Evolutionary conservation across 192 early-diverging fungal genomes (phyloP), one percentile per base, ranked within the genome.

Genomic region (Backusella macrospora): DNA sequence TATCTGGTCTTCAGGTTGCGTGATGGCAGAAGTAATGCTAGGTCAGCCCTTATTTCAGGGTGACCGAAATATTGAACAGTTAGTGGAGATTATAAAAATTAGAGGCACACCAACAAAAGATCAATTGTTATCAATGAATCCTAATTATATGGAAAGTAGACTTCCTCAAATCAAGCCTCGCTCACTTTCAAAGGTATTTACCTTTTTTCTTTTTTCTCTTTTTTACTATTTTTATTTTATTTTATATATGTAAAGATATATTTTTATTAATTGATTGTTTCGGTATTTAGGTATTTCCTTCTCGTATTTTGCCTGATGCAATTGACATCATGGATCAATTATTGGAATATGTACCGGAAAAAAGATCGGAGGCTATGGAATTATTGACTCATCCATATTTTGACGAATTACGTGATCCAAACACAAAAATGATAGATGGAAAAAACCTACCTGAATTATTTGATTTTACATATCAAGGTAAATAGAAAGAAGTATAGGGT

Each of bases 81-180:
- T 99, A 37, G 98, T 99, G 14, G 96, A 99, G 84, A 99, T 99
- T 75, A 99, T 99, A 86, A 99, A 99, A 84, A 92, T 98, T 16
- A 86, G 98, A n/a, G 98, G 98, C 59, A 99, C 96, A 37, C 98
- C 96, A 42, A 94, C 93, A 46, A 87, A 91, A 68, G 96, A 99
- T 66, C 96, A 99, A 83, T 93, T 99, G 73, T 90, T 91, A 78
- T 90, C 90, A 44, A 98, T 99, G 98, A 99, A 99, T 86, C 95
- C 93, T 48, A 96, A 96, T 85, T 99, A 99, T 81, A 95, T 93
- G 77, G 96, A 97, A 76, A 96, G 97, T 87, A 93, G 93, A 76
- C 98, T 99, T 81, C 98, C 98, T 76, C 94, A 97, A 80, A 99
- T 99, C 80, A 95, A 95, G 78, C 88, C 96, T 15, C 92, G 92